Percentiles rank a stretch among this genome's conserved stretches.
Evolutionary conservation across 306 rosid species (phyloP).

Genomic region (Rubus parviflorus): DNA sequence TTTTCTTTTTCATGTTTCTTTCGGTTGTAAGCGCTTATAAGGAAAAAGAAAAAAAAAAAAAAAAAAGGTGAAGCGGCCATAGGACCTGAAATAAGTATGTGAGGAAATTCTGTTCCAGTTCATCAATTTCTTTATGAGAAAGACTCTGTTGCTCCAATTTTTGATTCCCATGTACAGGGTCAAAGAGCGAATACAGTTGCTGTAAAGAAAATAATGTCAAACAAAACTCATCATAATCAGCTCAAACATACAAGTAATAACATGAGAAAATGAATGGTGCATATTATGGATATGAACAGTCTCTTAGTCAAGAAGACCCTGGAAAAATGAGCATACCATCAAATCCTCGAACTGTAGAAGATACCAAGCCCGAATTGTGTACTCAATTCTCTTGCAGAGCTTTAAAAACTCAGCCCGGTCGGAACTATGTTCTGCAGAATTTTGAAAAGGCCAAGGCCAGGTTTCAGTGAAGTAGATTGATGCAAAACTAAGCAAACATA

Average conservation of each 20-base stretch:
- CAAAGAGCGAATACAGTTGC: conserved; percentile 96
- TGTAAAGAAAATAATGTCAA: conserved; percentile 31
- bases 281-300: neutral
- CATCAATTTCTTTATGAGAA: conserved; percentile 58
- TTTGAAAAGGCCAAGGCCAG: neutral
- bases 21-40: neutral
- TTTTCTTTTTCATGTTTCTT: neutral
- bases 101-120: conserved; percentile 90
- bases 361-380: conserved; percentile 91
- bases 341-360: conserved; percentile 89
- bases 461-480: neutral
- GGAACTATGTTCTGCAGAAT: conserved; percentile 53
- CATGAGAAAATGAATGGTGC: neutral
- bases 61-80: neutral
- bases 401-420: conserved; percentile 86
- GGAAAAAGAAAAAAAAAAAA: neutral
- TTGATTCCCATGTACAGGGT: conserved; percentile 75
- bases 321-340: conserved; percentile 58
- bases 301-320: neutral
- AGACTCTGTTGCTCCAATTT: conserved; percentile 76
- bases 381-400: conserved; percentile 83
- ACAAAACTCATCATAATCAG: neutral
- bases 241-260: neutral
- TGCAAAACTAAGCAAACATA: neutral
- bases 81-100: conserved; percentile 75